Conservation (phyloP, 169 alveolate species). For the Plasmodium billcollinsi region DNA sequence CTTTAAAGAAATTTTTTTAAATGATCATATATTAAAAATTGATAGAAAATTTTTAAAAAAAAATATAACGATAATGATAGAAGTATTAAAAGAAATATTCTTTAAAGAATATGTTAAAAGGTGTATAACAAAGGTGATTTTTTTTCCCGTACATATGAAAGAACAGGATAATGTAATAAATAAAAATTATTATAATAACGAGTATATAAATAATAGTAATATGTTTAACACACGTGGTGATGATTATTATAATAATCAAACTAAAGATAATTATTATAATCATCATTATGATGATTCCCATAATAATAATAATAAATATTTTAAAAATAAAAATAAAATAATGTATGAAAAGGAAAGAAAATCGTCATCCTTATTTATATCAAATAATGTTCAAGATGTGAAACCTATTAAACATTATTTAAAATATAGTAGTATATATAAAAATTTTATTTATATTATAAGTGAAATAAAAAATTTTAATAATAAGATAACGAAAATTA, state of each 20-base stretch:
- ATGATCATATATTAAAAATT: conserved; percentile 20
- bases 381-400: conserved; percentile 6
- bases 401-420: conserved; percentile 32
- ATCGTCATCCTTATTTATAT: neutral
- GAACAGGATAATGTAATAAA: neutral
- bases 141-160: neutral
- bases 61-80: conserved; percentile 27
- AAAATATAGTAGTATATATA: conserved; percentile 55
- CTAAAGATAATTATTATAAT: too few relatives aligned
- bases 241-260: neutral
- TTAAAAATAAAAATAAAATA: too few relatives aligned
- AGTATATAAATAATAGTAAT: neutral
- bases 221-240: neutral
- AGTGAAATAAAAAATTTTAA: conserved; percentile 56
- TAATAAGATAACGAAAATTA: conserved; percentile 33
- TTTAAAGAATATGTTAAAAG: conserved; percentile 45
- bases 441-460: conserved; percentile 40
- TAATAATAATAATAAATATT: too few relatives aligned
- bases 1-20: conserved; percentile 50
- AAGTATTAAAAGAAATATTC: conserved; percentile 29
- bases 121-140: neutral
- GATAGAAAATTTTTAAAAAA: conserved; percentile 10
- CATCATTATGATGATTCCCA: too few relatives aligned
- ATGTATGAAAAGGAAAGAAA: too few relatives aligned
- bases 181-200: too few relatives aligned